Base-by-base conservation (phyloP, 306 rosid genomes). In the Lathyrus sativus region DNA sequence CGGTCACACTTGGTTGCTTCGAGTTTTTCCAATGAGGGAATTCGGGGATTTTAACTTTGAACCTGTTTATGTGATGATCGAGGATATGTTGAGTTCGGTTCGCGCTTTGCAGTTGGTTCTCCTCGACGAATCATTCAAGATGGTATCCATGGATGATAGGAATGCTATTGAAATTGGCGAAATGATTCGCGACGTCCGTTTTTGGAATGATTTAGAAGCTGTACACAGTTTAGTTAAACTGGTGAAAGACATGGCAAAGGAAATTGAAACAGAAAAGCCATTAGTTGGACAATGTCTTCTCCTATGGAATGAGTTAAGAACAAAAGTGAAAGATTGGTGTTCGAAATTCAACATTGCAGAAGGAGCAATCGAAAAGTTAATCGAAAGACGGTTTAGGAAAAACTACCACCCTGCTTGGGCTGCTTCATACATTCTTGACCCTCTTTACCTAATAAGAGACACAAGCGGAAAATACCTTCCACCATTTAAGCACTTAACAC, bases 211-310 rank as follows among this genome's bases (percentile, higher is more conserved):
- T 33, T 44, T 90, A 22, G 88, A 79, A 58, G 93, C 96, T 0
- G 87, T 83, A 14, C 89, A 85, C 49, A 14, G 82, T 0, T 71
- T 92, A 82, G 80, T 86, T 28, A 89, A 88, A 48, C 66, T 89
- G 67, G 85, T 92, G 22, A 88, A 78, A 76, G 90, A 88, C 75
- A 86, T 86, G 89, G 96, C 93, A 62, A 76, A 72, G 45, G 91
- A 86, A 17, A 88, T 92, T 60, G 96, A 90, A 61, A 58, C 62
- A 6, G 96, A 92, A 14, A 85, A 89, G 76, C 96, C 98, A 11
- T 76, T 92, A 3, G 88, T 92, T 49, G 95, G 96, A 15, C 90
- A 86, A 77, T 89, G 98, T 83, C 93, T 92, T 26, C 85, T 88
- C 9, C 80, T 92, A n/a, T 92, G 98, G 98, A 84, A 90, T 35